Conservation (phyloP, 495 filamentous ascomycete species). For the Apiosordaria backusii region DNA sequence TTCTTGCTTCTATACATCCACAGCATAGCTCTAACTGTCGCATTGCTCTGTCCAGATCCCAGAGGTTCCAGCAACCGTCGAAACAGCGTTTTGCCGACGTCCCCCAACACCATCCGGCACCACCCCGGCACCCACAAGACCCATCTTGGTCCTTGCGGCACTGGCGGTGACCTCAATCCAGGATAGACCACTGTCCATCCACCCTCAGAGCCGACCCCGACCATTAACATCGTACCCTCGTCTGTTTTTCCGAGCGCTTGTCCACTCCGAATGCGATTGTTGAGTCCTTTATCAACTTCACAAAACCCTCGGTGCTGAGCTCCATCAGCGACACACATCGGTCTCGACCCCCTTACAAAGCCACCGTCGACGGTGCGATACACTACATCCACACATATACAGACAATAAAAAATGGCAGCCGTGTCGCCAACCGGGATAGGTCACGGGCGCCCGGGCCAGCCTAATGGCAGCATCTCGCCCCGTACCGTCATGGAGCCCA, state of each 20-base stretch:
- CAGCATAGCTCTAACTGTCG: neutral
- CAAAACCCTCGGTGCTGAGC: neutral
- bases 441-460: constrained; percentile 7
- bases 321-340: neutral
- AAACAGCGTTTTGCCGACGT: neutral
- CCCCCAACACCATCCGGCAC: neutral
- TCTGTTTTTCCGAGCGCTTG: neutral
- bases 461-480: constrained; percentile 46
- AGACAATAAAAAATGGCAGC: constrained; percentile 19
- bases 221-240: neutral
- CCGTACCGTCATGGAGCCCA: constrained; percentile 52
- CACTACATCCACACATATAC: neutral
- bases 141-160: constrained; percentile 14
- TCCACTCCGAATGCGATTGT: neutral
- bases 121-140: constrained; percentile 7
- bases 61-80: constrained; percentile 5
- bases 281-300: neutral
- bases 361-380: neutral
- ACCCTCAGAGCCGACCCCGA: constrained; percentile 2
- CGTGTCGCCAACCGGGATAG: constrained; percentile 14
- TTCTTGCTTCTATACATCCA: neutral
- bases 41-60: constrained; percentile 10
- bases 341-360: neutral
- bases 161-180: constrained; percentile 25
- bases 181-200: constrained; percentile 17